Evolutionary conservation across 1,139 yeast genomes (phyloP).

Genomic region (Kodamaea sp.): DNA sequence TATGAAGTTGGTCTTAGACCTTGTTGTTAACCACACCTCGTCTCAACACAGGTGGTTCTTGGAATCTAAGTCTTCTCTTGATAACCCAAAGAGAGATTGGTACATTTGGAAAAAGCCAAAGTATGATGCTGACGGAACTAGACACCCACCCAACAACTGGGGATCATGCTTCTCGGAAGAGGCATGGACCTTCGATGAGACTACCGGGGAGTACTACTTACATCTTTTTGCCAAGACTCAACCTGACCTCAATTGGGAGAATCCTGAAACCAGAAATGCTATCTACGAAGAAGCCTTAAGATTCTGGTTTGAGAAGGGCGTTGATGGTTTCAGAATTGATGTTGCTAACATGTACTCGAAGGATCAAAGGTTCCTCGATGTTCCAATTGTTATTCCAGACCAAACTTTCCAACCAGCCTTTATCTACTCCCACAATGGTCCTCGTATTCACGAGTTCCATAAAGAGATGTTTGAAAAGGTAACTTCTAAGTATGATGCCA

Average conservation of each 20-base stretch:
- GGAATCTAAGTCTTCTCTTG: constrained; percentile 51
- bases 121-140: constrained; percentile 46
- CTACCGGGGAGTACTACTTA: constrained; percentile 54
- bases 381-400: constrained; percentile 46
- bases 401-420: constrained; percentile 42
- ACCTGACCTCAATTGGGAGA: constrained; percentile 65
- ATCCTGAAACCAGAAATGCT: constrained; percentile 50
- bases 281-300: constrained; percentile 50
- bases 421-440: constrained; percentile 42
- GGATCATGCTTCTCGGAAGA: constrained; percentile 51
- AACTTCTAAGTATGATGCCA: constrained; percentile 49
- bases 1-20: constrained; percentile 53
- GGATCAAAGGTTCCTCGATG: constrained; percentile 48
- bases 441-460: constrained; percentile 58
- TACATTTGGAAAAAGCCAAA: constrained; percentile 56
- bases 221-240: constrained; percentile 53
- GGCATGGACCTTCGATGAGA: constrained; percentile 58
- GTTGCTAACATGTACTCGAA: constrained; percentile 56
- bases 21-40: constrained; percentile 62
- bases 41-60: constrained; percentile 58
- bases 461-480: constrained; percentile 50
- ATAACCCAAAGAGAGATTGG: constrained; percentile 62
- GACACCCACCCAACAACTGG: constrained; percentile 63
- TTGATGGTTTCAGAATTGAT: constrained; percentile 62
- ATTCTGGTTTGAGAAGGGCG: constrained; percentile 58